Base-by-base conservation (phyloP, 345 rosid genomes). In the Geranium brycei region DNA sequence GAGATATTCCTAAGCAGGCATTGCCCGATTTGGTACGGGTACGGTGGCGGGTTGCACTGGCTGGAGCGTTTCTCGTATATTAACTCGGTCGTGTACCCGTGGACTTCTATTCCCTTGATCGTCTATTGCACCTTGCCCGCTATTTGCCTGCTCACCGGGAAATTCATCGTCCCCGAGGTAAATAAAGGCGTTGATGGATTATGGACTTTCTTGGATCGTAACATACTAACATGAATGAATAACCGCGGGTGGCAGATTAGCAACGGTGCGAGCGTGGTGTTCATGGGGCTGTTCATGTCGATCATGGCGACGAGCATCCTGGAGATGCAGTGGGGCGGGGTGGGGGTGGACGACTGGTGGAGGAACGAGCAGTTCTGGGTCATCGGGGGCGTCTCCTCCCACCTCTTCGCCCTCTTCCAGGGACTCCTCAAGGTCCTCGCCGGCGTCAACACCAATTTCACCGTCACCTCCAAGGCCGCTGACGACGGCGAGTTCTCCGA, bases 271-370 rank as follows among this genome's bases (percentile, higher is more conserved):
- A 69, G 80, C 23, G 17, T 76, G 17, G 58, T 76, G 19, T 76
- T 76, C 69, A 76, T 76, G 59, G 63, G 60, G 1, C 77, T 76
- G 69, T 76, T 76, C 72, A 69, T 76, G 38, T 76, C 80, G 10
- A 76, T 76, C 10, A 76, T 76, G 13, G 80, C 80, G 14, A 76
- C 80, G 16, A 74, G 80, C 66, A 56, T 72, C 64, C 74, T 76
- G 1, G 80, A 76, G 72, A 76, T 76, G 80, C 80, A 76, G 31
- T 72, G 80, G 80, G 80, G 80, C 40, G 77, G 80, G 5, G 80
- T 76, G 17, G 73, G 71, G 11, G 66, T 76, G 41, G 80, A 76
- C 11, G 77, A 76, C 69, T 72, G 76, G 74, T 76, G 80, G 80
- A 69, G 80, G 62, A 76, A 72, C 40, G 80, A 76, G 69, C 77